Conservation (phyloP, 129 eudicot species). For the Deinandra increscens region DNA sequence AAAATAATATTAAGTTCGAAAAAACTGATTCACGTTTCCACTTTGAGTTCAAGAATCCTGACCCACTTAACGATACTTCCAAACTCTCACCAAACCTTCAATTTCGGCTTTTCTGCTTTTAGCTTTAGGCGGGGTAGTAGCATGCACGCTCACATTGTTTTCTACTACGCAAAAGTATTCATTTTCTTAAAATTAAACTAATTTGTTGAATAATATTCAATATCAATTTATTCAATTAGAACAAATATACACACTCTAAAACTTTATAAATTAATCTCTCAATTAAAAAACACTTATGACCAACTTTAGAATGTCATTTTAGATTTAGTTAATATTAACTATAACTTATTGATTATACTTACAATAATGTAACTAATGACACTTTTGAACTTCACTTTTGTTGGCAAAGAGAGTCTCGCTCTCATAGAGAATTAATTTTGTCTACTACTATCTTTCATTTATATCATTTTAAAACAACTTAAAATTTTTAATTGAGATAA, state of each 20-base stretch:
- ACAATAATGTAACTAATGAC: no score
- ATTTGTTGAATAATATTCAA: neutral
- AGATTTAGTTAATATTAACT: no score
- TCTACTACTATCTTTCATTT: no score
- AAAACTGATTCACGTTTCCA: constrained; percentile 20
- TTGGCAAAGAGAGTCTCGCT: no score
- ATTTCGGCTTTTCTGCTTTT: constrained; percentile 26
- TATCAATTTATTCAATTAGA: neutral
- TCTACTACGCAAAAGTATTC: neutral
- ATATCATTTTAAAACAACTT: no score
- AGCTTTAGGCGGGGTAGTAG: constrained; percentile 5
- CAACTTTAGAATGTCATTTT: no score
- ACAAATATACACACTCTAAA: neutral
- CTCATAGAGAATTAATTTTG: no score
- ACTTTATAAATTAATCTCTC: neutral
- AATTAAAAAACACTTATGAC: neutral
- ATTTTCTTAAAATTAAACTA: neutral
- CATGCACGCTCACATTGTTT: constrained; percentile 10
- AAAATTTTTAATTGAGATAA: no score
- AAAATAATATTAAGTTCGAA: constrained; percentile 21
- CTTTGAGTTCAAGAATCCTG: constrained; percentile 21
- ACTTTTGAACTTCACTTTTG: no score
- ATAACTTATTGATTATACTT: no score
- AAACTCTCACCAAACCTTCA: constrained; percentile 21
- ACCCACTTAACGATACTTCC: constrained; percentile 17